A percentile compares a stretch with the other conserved stretches of the same genome.
phyloP scores from a whole-genome alignment of 1,284 basidiomycete genomes.

The Marasmius oreades region DNA sequence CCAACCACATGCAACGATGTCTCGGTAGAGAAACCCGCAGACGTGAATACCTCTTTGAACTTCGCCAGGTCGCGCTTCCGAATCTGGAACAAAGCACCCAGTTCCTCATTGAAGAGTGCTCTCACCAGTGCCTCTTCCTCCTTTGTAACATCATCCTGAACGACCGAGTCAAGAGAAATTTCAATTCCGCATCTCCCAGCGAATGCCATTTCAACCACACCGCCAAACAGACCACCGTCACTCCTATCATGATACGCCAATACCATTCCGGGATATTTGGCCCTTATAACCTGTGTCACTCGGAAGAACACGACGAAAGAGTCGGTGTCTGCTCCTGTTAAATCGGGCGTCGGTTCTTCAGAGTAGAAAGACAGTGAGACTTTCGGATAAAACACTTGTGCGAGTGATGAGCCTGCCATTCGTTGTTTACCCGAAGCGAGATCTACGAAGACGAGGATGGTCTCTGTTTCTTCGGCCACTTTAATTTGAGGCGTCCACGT shows the following conservation, averaged over 20 bases:
- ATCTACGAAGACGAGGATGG: conserved; percentile 87
- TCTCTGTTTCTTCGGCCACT: conserved; percentile 60
- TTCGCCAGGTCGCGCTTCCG: conserved; percentile 55
- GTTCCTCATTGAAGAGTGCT: conserved; percentile 92
- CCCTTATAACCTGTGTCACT: conserved; percentile 69
- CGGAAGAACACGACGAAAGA: conserved; percentile 81
- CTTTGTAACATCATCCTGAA: not conserved
- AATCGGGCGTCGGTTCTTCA: conserved; percentile 68
- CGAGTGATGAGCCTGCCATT: conserved; percentile 91
- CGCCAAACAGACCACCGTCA: conserved; percentile 92
- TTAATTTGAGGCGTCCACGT: conserved; percentile 95
- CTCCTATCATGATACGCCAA: conserved; percentile 98
- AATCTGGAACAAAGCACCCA: conserved; percentile 92
- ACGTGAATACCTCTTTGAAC: conserved; percentile 62
- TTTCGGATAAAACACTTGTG: conserved; percentile 88
- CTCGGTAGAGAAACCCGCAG: conserved; percentile 66
- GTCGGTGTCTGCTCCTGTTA: conserved; percentile 67
- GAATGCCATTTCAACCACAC: conserved; percentile 95
- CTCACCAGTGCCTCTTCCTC: not conserved
- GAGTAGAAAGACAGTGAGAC: conserved; percentile 58
- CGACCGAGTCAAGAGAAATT: conserved; percentile 43
- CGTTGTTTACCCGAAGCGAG: conserved; percentile 82
- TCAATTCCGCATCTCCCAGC: conserved; percentile 83
- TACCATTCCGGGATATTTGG: conserved; percentile 59
- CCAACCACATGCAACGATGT: conserved; percentile 77